These are phyloP conservation scores for Stentor roeselii DNA, from an alignment of 73 alveolate species.

Conservation along the genomic window DNA sequence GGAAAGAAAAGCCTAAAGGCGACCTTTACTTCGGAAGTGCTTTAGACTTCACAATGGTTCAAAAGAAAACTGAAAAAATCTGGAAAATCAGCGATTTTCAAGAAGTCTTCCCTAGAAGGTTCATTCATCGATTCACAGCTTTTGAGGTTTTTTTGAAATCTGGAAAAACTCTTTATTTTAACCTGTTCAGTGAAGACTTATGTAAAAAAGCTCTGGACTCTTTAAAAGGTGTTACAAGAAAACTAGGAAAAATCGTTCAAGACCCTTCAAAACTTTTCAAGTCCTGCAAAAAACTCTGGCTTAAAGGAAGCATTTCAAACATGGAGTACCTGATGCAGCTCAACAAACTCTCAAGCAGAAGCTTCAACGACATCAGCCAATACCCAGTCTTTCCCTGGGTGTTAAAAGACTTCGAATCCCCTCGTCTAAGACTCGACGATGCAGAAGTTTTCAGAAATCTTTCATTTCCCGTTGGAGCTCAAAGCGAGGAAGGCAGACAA, in stretches of 20 bases:
- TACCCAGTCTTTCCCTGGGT: slow-evolving; percentile 98
- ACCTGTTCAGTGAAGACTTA: slow-evolving; percentile 34
- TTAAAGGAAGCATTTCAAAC: slow-evolving; percentile 67
- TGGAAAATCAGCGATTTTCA: slow-evolving; percentile 10
- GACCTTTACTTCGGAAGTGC: slow-evolving; percentile 12
- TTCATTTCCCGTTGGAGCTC: slow-evolving; percentile 46
- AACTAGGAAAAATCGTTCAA: neutral
- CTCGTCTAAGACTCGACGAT: slow-evolving; percentile 36
- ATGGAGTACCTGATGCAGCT: slow-evolving; percentile 75
- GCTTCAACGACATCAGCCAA: slow-evolving; percentile 86
- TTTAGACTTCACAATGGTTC: neutral
- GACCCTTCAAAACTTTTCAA: slow-evolving; percentile 28
- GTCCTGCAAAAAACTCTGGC: slow-evolving; percentile 12
- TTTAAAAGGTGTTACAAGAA: too few species aligned
- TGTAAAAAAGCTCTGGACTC: neutral
- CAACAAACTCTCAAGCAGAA: slow-evolving; percentile 84
- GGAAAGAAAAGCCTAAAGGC: slow-evolving; percentile 13
- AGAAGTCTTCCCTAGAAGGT: slow-evolving; percentile 50
- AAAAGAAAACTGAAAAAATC: neutral
- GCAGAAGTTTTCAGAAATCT: slow-evolving; percentile 42
- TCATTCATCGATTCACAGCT: slow-evolving; percentile 41
- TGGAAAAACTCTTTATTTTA: slow-evolving; percentile 43
- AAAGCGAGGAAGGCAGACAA: slow-evolving; percentile 74
- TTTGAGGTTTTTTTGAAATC: slow-evolving; percentile 40
- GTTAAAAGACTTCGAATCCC: neutral